Evolutionary conservation across 108 stramenopile genomes (phyloP).

Genomic region (Cyclotella distinguenda): DNA sequence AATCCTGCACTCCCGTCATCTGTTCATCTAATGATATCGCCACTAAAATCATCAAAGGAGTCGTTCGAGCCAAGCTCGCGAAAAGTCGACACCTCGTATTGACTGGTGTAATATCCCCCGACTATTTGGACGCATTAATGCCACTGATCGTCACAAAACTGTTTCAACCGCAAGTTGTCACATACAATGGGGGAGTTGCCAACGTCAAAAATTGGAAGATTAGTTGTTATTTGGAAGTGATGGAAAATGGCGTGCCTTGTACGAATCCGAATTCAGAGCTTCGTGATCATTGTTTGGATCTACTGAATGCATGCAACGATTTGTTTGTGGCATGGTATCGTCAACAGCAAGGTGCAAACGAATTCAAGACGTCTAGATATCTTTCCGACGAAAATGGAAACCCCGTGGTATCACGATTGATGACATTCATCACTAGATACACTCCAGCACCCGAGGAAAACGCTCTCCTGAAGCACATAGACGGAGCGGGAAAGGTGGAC

Average conservation of each 20-base stretch:
- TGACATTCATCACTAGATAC: slow-evolving; percentile 91
- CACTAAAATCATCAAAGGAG: slow-evolving; percentile 68
- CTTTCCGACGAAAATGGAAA: slow-evolving; percentile 26
- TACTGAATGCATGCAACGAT: slow-evolving; percentile 73
- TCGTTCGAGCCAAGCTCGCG: slow-evolving; percentile 72
- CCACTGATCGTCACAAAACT: slow-evolving; percentile 50
- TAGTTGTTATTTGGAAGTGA: slow-evolving; percentile 89
- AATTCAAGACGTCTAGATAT: slow-evolving; percentile 15
- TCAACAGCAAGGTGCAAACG: slow-evolving; percentile 83
- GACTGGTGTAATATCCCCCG: slow-evolving; percentile 56
- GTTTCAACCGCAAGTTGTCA: slow-evolving; percentile 81
- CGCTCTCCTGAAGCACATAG: slow-evolving; percentile 86
- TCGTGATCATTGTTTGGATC: slow-evolving; percentile 52
- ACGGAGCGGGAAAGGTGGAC: slow-evolving; percentile 89
- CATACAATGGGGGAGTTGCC: slow-evolving; percentile 85
- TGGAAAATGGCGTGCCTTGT: slow-evolving; percentile 83
- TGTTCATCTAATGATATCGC: slow-evolving; percentile 3
- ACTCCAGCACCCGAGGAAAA: slow-evolving; percentile 86
- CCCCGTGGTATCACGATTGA: slow-evolving; percentile 60
- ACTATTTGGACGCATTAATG: slow-evolving; percentile 77
- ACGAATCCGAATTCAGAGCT: slow-evolving; percentile 66
- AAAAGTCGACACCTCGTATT: slow-evolving; percentile 81
- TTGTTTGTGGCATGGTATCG: slow-evolving; percentile 79
- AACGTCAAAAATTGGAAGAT: slow-evolving; percentile 89
- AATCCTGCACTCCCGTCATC: neutral